Evolutionary conservation across 73 alveolate species (phyloP).

Genomic region (Tetrahymena elliotti): DNA sequence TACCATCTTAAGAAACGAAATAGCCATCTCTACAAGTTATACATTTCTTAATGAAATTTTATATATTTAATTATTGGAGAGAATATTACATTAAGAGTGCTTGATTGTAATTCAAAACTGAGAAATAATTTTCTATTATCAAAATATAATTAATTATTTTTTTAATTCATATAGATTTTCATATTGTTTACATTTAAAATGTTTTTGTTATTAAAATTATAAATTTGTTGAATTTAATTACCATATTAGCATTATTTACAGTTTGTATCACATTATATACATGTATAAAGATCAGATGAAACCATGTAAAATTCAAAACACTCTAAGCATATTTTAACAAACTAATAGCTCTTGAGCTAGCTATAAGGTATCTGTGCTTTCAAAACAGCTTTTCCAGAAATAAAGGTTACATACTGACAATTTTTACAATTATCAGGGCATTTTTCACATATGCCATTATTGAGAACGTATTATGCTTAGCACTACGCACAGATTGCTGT

Average conservation of each 20-base stretch:
- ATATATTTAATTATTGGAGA: not conserved
- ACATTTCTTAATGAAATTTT: not conserved
- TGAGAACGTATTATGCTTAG: not conserved
- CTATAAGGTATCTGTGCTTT: not conserved
- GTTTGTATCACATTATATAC: not conserved
- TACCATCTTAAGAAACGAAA: not conserved
- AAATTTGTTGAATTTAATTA: not conserved
- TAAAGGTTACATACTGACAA: not conserved
- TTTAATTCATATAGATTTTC: too few species aligned
- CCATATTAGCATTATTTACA: not conserved
- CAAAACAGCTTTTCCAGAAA: not conserved
- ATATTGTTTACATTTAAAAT: too few species aligned
- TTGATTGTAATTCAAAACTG: not conserved
- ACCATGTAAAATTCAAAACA: not conserved
- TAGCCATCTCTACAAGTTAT: not conserved
- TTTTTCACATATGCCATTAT: not conserved
- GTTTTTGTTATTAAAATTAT: not conserved
- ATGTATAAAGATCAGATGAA: not conserved
- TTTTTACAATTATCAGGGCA: not conserved
- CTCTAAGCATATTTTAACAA: not conserved
- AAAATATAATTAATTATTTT: not conserved
- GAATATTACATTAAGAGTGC: not conserved
- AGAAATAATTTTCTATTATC: not conserved
- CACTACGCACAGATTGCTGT: not conserved
- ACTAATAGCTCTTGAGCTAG: not conserved